Evolutionary conservation across 2,329 filamentous ascomycete genomes (phyloP).

Genomic region (Fusarium lateritium): DNA sequence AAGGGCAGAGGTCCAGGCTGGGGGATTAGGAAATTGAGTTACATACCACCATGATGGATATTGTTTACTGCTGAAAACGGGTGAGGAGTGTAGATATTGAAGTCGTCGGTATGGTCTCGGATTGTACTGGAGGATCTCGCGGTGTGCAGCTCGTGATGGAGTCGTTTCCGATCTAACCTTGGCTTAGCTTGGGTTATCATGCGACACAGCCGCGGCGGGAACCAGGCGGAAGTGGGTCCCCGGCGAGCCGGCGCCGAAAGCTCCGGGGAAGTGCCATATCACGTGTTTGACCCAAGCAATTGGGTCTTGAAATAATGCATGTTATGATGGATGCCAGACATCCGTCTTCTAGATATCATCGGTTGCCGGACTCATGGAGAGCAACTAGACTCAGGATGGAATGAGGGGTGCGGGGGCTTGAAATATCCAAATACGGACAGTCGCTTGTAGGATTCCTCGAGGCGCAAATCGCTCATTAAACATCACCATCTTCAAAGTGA

Average conservation of each 20-base stretch:
- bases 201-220: constrained; percentile 43
- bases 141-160: constrained; percentile 41
- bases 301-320: constrained; percentile 22
- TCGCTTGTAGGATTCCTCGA: background rate
- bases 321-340: constrained; percentile 16
- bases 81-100: constrained; percentile 8
- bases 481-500: constrained; percentile 11
- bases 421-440: constrained; percentile 1
- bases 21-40: constrained; percentile 9
- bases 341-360: constrained; percentile 11
- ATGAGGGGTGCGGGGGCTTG: constrained; percentile 18
- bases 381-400: constrained; percentile 32
- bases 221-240: constrained; percentile 38
- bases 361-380: constrained; percentile 22
- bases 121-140: constrained; percentile 24
- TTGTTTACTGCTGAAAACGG: background rate
- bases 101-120: constrained; percentile 2
- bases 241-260: constrained; percentile 44
- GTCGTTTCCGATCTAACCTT: constrained; percentile 36
- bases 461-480: constrained; percentile 32
- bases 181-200: constrained; percentile 42
- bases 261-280: constrained; percentile 41
- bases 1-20: constrained; percentile 39
- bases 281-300: constrained; percentile 33
- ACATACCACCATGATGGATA: constrained; percentile 55